These are phyloP conservation scores for Trichoderma koningii DNA, from an alignment of 2,329 filamentous ascomycete genomes.

Conservation along the genomic window DNA sequence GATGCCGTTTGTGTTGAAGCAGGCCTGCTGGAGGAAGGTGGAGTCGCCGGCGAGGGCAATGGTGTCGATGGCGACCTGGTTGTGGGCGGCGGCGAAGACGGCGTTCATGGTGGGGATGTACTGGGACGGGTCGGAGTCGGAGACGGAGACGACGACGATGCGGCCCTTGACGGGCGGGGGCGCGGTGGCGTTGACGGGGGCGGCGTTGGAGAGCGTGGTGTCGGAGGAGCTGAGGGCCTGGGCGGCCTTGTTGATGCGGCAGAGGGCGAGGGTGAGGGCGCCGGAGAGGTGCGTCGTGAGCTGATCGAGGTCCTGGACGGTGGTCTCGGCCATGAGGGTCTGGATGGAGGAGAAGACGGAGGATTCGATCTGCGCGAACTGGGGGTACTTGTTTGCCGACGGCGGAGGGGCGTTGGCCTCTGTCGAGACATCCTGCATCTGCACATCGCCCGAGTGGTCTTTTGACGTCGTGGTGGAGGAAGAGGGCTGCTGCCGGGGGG, in stretches of 20 bases:
- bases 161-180: slow-evolving; percentile 51
- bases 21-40: slow-evolving; percentile 91
- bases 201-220: slow-evolving; percentile 22
- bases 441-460: slow-evolving; percentile 53
- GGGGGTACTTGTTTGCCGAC: slow-evolving; percentile 86
- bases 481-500: slow-evolving; percentile 28
- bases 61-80: slow-evolving; percentile 88
- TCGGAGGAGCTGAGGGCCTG: slow-evolving; percentile 61
- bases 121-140: slow-evolving; percentile 79
- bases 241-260: slow-evolving; percentile 83
- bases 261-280: slow-evolving; percentile 83
- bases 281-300: slow-evolving; percentile 88
- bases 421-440: slow-evolving; percentile 56
- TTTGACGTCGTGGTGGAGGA: slow-evolving; percentile 27
- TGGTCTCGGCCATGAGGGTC: slow-evolving; percentile 70
- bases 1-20: slow-evolving; percentile 61
- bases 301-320: slow-evolving; percentile 63
- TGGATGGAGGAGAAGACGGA: slow-evolving; percentile 75
- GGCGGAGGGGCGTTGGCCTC: slow-evolving; percentile 39
- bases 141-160: slow-evolving; percentile 88
- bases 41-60: slow-evolving; percentile 82
- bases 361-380: slow-evolving; percentile 84
- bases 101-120: slow-evolving; percentile 99
- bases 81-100: slow-evolving; percentile 90
- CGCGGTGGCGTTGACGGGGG: slow-evolving; percentile 33